Percentiles rank a stretch among this genome's conserved stretches.
Evolutionary conservation across 305 asterid species (phyloP).

Genomic region (Striga hermonthica): DNA sequence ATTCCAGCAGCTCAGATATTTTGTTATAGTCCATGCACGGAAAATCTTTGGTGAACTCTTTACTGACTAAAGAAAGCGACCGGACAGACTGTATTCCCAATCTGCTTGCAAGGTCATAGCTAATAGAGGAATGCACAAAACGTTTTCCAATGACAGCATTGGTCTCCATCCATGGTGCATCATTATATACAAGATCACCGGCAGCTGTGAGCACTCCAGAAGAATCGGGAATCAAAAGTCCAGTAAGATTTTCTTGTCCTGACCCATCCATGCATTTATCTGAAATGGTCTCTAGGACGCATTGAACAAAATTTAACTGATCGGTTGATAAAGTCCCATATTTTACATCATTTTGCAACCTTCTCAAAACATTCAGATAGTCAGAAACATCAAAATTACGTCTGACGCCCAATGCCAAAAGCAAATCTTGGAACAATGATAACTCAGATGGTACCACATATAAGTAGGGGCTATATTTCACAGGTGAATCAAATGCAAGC

Average conservation of each 20-base stretch:
- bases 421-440: conserved; percentile 76
- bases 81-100: conserved; percentile 92
- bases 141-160: conserved; percentile 64
- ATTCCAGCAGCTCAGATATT: conserved; percentile 70
- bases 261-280: conserved; percentile 57
- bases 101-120: conserved; percentile 72
- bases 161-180: conserved; percentile 95
- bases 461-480: conserved; percentile 89
- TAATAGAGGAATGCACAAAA: conserved; percentile 69
- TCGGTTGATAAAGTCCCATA: conserved; percentile 62
- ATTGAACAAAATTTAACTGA: conserved; percentile 78
- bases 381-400: conserved; percentile 71
- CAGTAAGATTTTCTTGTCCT: conserved; percentile 43
- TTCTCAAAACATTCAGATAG: conserved; percentile 62
- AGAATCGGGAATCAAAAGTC: conserved; percentile 75
- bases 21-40: conserved; percentile 91
- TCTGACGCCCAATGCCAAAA: conserved; percentile 83
- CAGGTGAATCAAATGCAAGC: conserved; percentile 97
- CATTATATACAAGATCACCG: conserved; percentile 80
- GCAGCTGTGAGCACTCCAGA: conserved; percentile 76
- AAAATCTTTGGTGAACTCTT: conserved; percentile 84
- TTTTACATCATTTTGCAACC: conserved; percentile 67
- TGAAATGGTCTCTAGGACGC: conserved; percentile 80
- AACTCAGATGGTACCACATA: conserved; percentile 95
- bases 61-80: conserved; percentile 75